These are phyloP conservation scores for Cutaneotrichosporon dermatis DNA, from an alignment of 1,284 basidiomycete species.

Conservation along the genomic window DNA sequence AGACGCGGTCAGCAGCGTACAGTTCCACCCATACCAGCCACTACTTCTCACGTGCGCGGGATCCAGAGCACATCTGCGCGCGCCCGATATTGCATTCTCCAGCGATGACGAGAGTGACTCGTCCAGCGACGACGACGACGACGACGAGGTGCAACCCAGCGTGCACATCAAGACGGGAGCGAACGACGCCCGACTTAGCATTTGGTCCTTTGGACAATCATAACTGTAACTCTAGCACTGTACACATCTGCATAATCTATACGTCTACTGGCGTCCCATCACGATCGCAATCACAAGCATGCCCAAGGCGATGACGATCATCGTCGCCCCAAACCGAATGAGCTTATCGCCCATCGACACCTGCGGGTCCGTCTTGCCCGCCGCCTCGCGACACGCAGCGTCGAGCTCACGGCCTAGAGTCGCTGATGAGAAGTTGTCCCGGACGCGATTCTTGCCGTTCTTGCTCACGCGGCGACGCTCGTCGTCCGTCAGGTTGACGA, in stretches of 20 bases:
- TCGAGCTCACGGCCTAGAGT: slow-evolving; percentile 68
- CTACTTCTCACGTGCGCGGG: slow-evolving; percentile 35
- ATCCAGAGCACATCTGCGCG: slow-evolving; percentile 22
- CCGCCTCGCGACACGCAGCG: slow-evolving; percentile 55
- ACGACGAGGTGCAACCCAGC: background rate
- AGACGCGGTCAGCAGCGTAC: slow-evolving; percentile 42
- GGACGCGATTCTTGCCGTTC: slow-evolving; percentile 60
- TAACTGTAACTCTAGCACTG: background rate
- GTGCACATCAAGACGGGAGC: background rate
- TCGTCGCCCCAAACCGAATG: slow-evolving; percentile 20
- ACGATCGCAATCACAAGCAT: slow-evolving; percentile 8
- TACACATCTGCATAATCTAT: slow-evolving; percentile 3
- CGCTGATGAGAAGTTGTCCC: slow-evolving; percentile 57
- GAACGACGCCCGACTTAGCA: slow-evolving; percentile 6
- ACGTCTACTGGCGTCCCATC: background rate
- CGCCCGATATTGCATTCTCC: slow-evolving; percentile 7
- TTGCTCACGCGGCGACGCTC: slow-evolving; percentile 56
- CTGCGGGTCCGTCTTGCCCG: slow-evolving; percentile 39
- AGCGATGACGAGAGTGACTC: slow-evolving; percentile 1
- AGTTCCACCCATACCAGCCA: slow-evolving; percentile 41
- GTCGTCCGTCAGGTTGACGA: slow-evolving; percentile 55
- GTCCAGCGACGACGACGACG: background rate
- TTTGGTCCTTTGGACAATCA: slow-evolving; percentile 8
- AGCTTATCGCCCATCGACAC: slow-evolving; percentile 33
- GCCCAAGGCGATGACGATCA: slow-evolving; percentile 9